phyloP scores from a whole-genome alignment of 768 basidiomycete species.

The Pisolithus orientalis region DNA sequence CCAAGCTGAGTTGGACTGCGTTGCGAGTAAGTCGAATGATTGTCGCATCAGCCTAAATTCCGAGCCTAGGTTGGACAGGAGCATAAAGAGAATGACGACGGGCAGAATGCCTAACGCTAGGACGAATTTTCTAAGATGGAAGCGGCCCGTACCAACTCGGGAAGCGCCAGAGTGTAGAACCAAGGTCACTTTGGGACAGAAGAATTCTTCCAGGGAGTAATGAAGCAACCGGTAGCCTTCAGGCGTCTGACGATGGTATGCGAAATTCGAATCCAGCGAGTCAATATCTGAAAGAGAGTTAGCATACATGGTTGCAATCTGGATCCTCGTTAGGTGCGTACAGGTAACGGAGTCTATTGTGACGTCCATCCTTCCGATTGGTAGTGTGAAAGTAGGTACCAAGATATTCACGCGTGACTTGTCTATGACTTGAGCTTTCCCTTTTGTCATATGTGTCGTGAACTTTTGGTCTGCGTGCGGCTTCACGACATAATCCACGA shows the following conservation, averaged over 20 bases:
- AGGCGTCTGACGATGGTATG: slow-evolving; percentile 37
- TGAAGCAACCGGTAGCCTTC: slow-evolving; percentile 47
- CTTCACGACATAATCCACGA: slow-evolving; percentile 60
- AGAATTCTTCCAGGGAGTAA: slow-evolving; percentile 51
- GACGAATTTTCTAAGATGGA: slow-evolving; percentile 10
- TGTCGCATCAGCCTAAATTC: slow-evolving; percentile 22
- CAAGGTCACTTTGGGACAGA: slow-evolving; percentile 49
- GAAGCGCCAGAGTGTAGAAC: slow-evolving; percentile 8
- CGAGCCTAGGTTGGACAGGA: slow-evolving; percentile 20
- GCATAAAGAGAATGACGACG: slow-evolving; percentile 9
- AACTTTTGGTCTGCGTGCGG: slow-evolving; percentile 7
- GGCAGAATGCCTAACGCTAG: slow-evolving; percentile 13
- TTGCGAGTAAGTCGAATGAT: slow-evolving; percentile 17
- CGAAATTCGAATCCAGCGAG: slow-evolving; percentile 49
- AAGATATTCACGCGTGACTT: slow-evolving; percentile 39
- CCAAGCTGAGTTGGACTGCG: slow-evolving; percentile 4
- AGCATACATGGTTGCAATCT: slow-evolving; percentile 3
- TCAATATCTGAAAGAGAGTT: slow-evolving; percentile 29
- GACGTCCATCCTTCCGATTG: slow-evolving; percentile 62
- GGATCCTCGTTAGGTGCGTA: slow-evolving; percentile 23
- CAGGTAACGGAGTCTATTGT: slow-evolving; percentile 48
- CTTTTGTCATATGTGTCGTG: slow-evolving; percentile 15
- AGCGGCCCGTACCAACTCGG: slow-evolving; percentile 6
- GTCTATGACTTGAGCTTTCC: slow-evolving; percentile 32
- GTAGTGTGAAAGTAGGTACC: slow-evolving; percentile 68